Conservation (phyloP, 768 basidiomycete species). For the Lactarius deliciosus region DNA sequence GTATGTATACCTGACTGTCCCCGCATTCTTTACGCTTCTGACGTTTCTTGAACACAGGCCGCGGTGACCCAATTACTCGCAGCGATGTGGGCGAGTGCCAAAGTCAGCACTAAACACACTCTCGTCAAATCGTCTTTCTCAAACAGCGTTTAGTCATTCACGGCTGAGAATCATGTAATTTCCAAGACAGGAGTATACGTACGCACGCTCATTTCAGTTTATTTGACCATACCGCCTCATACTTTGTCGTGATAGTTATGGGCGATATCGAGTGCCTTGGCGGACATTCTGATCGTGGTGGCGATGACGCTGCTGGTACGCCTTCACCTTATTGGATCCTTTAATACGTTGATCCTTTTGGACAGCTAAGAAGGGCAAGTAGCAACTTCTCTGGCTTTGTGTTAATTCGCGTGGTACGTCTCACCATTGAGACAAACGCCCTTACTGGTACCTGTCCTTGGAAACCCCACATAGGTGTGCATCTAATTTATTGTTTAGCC, state of each 20-base stretch:
- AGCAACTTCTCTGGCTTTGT: neutral
- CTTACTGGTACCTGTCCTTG: neutral
- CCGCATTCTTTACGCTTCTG: neutral
- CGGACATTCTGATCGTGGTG: neutral
- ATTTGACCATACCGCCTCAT: neutral
- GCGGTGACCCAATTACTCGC: neutral
- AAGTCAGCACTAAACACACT: neutral
- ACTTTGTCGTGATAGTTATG: neutral
- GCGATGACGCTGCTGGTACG: neutral
- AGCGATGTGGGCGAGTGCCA: neutral
- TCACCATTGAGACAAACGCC: neutral
- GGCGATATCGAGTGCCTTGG: neutral
- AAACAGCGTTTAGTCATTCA: neutral
- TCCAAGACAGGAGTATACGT: neutral
- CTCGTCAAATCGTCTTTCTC: neutral
- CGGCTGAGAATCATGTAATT: neutral
- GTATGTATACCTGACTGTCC: neutral
- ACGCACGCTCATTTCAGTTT: neutral
- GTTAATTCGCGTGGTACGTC: neutral
- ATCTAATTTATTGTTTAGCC: neutral
- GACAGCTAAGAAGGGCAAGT: neutral
- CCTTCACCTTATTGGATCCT: neutral
- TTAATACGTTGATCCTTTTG: neutral
- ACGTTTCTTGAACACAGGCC: neutral
- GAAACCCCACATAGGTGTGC: neutral